A percentile compares a stretch with the other conserved stretches of the same genome.
Conservation (phyloP, 257 asterid species). For the Verbascum thapsus region DNA sequence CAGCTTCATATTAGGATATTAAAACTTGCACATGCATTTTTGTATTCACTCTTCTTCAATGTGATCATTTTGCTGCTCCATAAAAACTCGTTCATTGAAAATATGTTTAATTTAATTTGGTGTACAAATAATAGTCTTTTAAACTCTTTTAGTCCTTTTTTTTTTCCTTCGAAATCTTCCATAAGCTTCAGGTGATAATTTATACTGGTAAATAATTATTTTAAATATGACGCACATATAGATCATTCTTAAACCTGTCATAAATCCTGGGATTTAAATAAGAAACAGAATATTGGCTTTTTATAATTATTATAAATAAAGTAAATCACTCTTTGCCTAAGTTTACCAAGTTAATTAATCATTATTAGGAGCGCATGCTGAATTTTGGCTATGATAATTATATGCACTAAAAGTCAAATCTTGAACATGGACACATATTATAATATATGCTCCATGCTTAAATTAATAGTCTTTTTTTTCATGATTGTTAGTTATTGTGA, state of each 20-base stretch:
- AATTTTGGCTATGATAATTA: conserved; percentile 9
- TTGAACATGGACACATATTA: not conserved
- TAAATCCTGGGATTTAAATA: not conserved
- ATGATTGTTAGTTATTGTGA: conserved; percentile 40
- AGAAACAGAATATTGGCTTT: not conserved
- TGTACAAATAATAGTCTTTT: no score
- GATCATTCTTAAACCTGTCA: not conserved
- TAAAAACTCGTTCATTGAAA: no score
- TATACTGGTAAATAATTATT: no score
- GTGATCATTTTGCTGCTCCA: no score
- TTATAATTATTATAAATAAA: not conserved
- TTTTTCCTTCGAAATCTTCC: no score
- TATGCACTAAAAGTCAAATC: not conserved
- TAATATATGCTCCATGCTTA: conserved; percentile 18
- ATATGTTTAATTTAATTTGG: no score
- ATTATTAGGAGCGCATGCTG: conserved; percentile 16
- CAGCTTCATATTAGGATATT: no score
- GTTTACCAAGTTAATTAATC: not conserved
- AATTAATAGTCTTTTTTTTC: conserved; percentile 22
- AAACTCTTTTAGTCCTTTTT: no score
- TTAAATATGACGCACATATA: no score
- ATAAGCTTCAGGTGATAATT: no score
- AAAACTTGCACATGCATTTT: no score
- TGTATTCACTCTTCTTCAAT: no score
- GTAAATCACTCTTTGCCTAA: conserved; percentile 3